Percentiles rank a stretch among this genome's conserved stretches.
phyloP scores from a whole-genome alignment of 169 alveolate species.

The Eimeria sp. region DNA sequence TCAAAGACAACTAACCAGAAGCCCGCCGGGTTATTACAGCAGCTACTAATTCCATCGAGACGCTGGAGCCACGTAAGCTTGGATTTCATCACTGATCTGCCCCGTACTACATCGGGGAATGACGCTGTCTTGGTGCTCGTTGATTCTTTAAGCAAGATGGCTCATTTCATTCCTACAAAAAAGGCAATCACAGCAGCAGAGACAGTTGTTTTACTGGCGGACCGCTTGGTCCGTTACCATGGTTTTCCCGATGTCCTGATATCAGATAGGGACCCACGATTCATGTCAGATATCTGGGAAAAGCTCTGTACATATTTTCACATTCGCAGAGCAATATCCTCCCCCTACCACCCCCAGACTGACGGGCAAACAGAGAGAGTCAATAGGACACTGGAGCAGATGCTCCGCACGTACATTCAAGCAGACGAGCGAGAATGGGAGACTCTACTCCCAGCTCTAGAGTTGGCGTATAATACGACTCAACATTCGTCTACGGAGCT shows the following conservation, averaged over 20 bases:
- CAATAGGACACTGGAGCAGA: not conserved
- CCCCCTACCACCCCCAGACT: not conserved
- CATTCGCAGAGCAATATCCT: not conserved
- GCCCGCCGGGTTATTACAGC: not conserved
- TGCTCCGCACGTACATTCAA: not conserved
- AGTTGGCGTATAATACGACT: not conserved
- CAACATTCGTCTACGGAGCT: not conserved
- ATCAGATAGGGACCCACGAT: not conserved
- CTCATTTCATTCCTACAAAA: not conserved
- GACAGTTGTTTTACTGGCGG: no score
- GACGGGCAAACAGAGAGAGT: not conserved
- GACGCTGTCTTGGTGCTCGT: not conserved
- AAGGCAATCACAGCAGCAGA: no score
- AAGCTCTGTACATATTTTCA: not conserved
- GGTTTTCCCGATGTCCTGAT: not conserved
- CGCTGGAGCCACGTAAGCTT: not conserved
- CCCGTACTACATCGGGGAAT: not conserved
- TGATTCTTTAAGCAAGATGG: not conserved
- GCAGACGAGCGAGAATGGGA: not conserved
- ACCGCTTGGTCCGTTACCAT: no score
- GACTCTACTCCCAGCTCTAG: no score
- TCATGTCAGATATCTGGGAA: not conserved
- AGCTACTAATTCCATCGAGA: not conserved
- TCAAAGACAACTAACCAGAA: not conserved
- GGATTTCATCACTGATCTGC: not conserved